Evolutionary conservation across 176 grass and related monocot species (phyloP).

Genomic region (Aegilops longissima): DNA sequence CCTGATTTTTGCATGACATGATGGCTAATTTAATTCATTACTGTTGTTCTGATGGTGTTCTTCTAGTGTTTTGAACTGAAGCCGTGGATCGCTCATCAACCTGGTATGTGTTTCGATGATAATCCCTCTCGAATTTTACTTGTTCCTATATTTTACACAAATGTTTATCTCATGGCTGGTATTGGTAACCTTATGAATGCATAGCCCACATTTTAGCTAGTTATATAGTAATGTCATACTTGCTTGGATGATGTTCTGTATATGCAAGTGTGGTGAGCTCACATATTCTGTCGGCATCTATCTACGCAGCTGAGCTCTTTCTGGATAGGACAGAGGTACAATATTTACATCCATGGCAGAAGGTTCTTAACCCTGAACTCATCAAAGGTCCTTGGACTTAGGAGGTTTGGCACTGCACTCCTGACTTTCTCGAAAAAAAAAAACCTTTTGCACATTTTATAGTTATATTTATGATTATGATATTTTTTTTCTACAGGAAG

Average conservation of each 20-base stretch:
- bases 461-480: conserved; percentile 10
- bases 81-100: too few species aligned
- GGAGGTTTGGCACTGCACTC: conserved; percentile 62
- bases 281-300: conserved; percentile 21
- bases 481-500: conserved; percentile 66
- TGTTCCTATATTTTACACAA: neutral
- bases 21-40: too few species aligned
- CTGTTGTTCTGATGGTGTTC: too few species aligned
- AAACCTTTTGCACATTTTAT: conserved; percentile 18
- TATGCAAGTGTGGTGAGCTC: conserved; percentile 11
- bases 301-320: conserved; percentile 72
- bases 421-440: conserved; percentile 16
- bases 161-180: neutral
- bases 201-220: neutral
- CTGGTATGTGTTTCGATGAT: too few species aligned
- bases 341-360: conserved; percentile 97
- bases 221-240: neutral
- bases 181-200: neutral
- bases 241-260: neutral
- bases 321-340: conserved; percentile 94
- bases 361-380: conserved; percentile 96
- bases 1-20: too few species aligned
- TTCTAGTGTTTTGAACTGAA: too few species aligned
- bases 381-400: conserved; percentile 94
- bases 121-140: too few species aligned